phyloP scores from a whole-genome alignment of 371 early-diverging fungal genomes.

The Actinomortierella wolfii region DNA sequence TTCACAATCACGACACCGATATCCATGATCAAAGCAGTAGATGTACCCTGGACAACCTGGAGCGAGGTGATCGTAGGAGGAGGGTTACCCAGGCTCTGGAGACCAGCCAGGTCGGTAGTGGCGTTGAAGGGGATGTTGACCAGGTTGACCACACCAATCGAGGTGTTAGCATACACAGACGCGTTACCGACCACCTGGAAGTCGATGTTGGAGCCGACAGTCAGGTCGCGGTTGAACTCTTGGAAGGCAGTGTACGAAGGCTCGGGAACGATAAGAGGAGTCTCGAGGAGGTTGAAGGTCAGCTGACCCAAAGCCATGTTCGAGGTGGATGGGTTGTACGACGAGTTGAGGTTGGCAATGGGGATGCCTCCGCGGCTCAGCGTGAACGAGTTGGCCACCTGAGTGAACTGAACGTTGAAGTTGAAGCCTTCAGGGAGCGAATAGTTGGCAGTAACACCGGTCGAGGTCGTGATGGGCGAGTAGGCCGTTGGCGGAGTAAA shows the following conservation, averaged over 20 bases:
- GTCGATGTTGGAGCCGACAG: slow-evolving; percentile 46
- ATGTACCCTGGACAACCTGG: slow-evolving; percentile 54
- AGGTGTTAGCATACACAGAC: slow-evolving; percentile 52
- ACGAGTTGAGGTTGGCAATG: slow-evolving; percentile 52
- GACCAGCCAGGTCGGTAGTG: slow-evolving; percentile 53
- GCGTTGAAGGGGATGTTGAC: slow-evolving; percentile 57
- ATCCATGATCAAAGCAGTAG: slow-evolving; percentile 46
- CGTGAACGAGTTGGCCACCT: slow-evolving; percentile 58
- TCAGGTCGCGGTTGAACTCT: slow-evolving; percentile 53
- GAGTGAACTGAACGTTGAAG: slow-evolving; percentile 53
- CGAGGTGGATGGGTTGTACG: slow-evolving; percentile 51
- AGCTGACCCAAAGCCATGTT: slow-evolving; percentile 54
- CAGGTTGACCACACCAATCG: slow-evolving; percentile 55
- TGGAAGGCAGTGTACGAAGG: slow-evolving; percentile 50
- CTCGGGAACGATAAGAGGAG: slow-evolving; percentile 46
- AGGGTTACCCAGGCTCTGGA: slow-evolving; percentile 56
- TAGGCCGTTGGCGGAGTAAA: slow-evolving; percentile 57
- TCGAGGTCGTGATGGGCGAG: slow-evolving; percentile 54
- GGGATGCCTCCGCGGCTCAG: slow-evolving; percentile 51
- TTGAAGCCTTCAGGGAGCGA: slow-evolving; percentile 62
- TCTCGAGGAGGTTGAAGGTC: slow-evolving; percentile 51
- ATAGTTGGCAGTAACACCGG: slow-evolving; percentile 56
- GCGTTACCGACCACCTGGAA: slow-evolving; percentile 57
- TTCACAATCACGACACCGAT: slow-evolving; percentile 57
- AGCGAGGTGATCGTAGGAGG: slow-evolving; percentile 52